These are phyloP conservation scores for Eleusine indica DNA, from an alignment of 176 grass and related monocot genomes.

Conservation along the genomic window DNA sequence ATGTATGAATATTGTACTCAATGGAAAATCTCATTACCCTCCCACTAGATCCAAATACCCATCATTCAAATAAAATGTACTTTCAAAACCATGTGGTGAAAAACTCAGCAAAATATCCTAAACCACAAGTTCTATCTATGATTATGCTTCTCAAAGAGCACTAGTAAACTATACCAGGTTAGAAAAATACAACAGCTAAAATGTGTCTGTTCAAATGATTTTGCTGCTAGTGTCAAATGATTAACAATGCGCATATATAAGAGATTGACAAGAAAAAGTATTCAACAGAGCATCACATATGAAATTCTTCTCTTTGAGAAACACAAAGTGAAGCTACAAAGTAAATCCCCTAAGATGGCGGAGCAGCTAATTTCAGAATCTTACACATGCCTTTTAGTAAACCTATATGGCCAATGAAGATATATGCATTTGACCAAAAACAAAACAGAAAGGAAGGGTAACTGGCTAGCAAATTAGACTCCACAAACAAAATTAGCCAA, in stretches of 20 bases:
- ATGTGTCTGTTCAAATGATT: not conserved
- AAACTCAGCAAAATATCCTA: not conserved
- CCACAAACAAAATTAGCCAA: not conserved
- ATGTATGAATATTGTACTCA: not conserved
- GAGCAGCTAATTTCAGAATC: not conserved
- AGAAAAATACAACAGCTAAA: not conserved
- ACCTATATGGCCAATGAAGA: not conserved
- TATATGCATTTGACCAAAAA: not conserved
- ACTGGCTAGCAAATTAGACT: not conserved
- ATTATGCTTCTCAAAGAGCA: not conserved
- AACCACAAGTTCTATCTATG: not conserved
- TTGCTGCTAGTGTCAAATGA: too few relatives aligned
- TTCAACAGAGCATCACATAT: not conserved
- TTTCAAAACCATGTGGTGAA: not conserved
- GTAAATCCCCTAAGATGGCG: not conserved
- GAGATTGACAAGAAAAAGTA: not conserved
- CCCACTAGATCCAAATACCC: not conserved
- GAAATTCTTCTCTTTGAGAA: not conserved
- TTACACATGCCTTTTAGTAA: not conserved
- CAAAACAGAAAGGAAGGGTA: not conserved
- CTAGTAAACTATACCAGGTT: not conserved
- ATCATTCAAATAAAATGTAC: not conserved
- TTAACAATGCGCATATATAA: not conserved
- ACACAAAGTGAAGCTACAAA: not conserved
- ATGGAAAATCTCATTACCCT: not conserved